Conservation (phyloP, 2,329 filamentous ascomycete genomes). For the Sporothrix variecibatus region DNA sequence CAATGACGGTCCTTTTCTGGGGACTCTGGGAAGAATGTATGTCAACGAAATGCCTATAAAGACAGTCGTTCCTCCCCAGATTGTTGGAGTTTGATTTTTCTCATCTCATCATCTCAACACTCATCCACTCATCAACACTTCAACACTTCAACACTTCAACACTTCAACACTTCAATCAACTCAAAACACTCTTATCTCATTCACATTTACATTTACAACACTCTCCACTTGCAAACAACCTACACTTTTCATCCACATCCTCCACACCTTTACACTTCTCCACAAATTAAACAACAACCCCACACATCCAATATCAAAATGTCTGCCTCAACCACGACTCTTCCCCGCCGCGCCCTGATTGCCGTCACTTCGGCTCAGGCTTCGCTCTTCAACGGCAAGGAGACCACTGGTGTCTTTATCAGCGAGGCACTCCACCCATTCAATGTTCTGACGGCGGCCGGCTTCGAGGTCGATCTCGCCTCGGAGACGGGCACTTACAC, state of each 20-base stretch:
- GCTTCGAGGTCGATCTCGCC: slow-evolving; percentile 50
- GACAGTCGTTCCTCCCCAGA: background rate
- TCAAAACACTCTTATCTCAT: background rate
- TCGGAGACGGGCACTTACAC: slow-evolving; percentile 49
- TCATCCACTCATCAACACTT: background rate
- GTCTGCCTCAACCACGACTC: slow-evolving; percentile 34
- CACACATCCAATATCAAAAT: background rate
- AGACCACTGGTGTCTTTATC: slow-evolving; percentile 49
- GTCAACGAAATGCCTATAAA: background rate
- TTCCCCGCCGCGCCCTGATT: slow-evolving; percentile 43
- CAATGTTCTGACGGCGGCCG: slow-evolving; percentile 47
- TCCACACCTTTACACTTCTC: background rate
- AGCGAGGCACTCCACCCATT: slow-evolving; percentile 51
- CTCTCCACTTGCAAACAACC: background rate
- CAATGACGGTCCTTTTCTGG: background rate
- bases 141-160: background rate
- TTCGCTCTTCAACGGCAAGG: slow-evolving; percentile 44
- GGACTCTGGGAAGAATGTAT: background rate
- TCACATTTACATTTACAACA: background rate
- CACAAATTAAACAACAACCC: background rate
- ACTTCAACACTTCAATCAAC: background rate
- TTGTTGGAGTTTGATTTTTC: background rate
- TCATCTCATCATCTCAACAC: slow-evolving; percentile 8
- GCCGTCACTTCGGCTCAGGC: slow-evolving; percentile 46
- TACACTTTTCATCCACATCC: background rate